These are phyloP conservation scores for Ceratobasidium papillatum DNA, from an alignment of 1,284 basidiomycete species.

Conservation along the genomic window DNA sequence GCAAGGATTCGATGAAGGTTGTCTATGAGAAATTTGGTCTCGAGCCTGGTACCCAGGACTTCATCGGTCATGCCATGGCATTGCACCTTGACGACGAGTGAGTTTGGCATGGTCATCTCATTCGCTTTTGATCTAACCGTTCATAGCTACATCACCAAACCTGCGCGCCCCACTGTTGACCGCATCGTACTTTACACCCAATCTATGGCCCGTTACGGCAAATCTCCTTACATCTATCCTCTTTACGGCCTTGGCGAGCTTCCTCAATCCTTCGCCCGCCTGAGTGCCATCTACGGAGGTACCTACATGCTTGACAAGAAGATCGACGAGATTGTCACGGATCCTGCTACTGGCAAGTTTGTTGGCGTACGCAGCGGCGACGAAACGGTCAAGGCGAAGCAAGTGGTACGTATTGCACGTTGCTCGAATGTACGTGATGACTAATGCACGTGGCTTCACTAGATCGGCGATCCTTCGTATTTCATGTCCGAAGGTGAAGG, in stretches of 20 bases:
- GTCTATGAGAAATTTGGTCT: slow-evolving; percentile 98
- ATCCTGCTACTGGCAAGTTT: slow-evolving; percentile 83
- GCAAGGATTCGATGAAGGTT: slow-evolving; percentile 88
- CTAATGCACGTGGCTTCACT: not conserved
- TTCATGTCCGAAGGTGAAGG: slow-evolving; percentile 85
- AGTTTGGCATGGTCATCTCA: slow-evolving; percentile 52
- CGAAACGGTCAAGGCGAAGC: slow-evolving; percentile 97
- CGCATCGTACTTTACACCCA: slow-evolving; percentile 98
- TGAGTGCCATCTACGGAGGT: slow-evolving; percentile 98
- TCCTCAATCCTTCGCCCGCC: slow-evolving; percentile 97
- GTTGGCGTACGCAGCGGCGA: slow-evolving; percentile 88
- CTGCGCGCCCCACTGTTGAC: slow-evolving; percentile 90
- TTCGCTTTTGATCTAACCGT: not conserved
- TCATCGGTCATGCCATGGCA: slow-evolving; percentile 99
- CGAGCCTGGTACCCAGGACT: slow-evolving; percentile 97
- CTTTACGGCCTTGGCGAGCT: slow-evolving; percentile 99
- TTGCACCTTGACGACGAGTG: slow-evolving; percentile 97
- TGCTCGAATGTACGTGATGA: not conserved
- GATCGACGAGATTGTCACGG: slow-evolving; percentile 91
- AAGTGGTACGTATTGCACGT: slow-evolving; percentile 61
- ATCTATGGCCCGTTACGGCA: slow-evolving; percentile 99
- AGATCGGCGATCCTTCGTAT: slow-evolving; percentile 96
- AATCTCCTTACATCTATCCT: slow-evolving; percentile 99
- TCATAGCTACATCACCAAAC: slow-evolving; percentile 87
- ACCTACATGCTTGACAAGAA: slow-evolving; percentile 99